Base-by-base conservation (phyloP, 768 basidiomycete species). In the Amanita molliuscula region DNA sequence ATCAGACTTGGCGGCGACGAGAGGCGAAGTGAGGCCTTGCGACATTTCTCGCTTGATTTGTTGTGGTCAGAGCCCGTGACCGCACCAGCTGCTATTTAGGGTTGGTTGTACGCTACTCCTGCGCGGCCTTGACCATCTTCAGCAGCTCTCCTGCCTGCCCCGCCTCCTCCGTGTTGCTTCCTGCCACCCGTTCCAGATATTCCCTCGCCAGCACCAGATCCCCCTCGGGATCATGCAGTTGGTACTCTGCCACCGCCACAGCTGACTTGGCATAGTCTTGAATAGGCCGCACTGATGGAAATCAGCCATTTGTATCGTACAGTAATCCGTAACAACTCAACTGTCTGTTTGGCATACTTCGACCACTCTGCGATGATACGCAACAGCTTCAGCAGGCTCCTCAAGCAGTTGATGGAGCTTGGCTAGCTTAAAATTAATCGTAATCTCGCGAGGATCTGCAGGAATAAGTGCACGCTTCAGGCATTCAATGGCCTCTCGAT, bases 401-500 rank as follows among this genome's bases (percentile, higher is more conserved):
- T 82, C 79, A 33, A 88, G 66, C 23, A 74, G 72, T 48, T 74
- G 75, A 59, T 88, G 76, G 44, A 93, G 70, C 59, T 74, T 77
- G 15, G 90, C 91, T 29, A 93, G 69, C 60, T 80, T 88, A 33
- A 84, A 66, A 61, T 80, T 78, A 54, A 89, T 81, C 20, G 71
- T 74, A 33, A 77, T 85, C 62, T 92, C 88, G 53, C 81, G 77
- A 3, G 84, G 76, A 63, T 88, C 86, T 23, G 84, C 84, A 49
- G 84, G 79, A 52, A 85, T 79, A 48, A 98, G 73, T 10, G 95
- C 94, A 35, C 93, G 87, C 56, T 90, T 88, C 54, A 90, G 81
- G 59, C 92, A 91, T 61, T 93, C 85, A 38, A 94, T 82, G 13
- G 96, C 93, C 64, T 98, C 94, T 52, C 82, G 76, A 41, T 77